Evolutionary conservation across 2,329 filamentous ascomycete genomes (phyloP).

Genomic region (Ceratocystis albifundus): DNA sequence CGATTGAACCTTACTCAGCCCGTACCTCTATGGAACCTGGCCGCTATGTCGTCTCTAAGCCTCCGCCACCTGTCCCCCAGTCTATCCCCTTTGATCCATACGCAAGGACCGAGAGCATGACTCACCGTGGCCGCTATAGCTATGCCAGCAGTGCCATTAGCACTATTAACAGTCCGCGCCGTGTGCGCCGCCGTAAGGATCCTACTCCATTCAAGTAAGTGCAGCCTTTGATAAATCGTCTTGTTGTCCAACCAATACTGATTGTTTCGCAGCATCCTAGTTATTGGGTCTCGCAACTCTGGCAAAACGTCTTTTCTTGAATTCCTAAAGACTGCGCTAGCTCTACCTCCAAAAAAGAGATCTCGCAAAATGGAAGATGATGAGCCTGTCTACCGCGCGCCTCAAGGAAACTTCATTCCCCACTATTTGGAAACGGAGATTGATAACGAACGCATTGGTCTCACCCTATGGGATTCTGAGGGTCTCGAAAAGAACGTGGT

Average conservation of each 20-base stretch:
- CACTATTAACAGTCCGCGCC: constrained; percentile 82
- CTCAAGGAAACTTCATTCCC: constrained; percentile 64
- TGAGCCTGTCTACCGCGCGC: constrained; percentile 41
- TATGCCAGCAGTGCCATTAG: constrained; percentile 88
- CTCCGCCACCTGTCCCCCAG: constrained; percentile 41
- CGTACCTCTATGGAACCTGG: constrained; percentile 45
- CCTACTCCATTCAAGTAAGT: constrained; percentile 97
- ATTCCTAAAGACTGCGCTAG: constrained; percentile 78
- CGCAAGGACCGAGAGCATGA: constrained; percentile 84
- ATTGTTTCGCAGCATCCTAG: constrained; percentile 55
- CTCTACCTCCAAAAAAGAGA: constrained; percentile 70
- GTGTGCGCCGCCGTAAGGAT: constrained; percentile 88
- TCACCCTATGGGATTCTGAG: constrained; percentile 94
- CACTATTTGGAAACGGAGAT: constrained; percentile 92
- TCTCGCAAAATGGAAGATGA: constrained; percentile 47
- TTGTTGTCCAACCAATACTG: not conserved
- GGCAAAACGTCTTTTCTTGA: constrained; percentile 97
- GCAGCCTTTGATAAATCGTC: not conserved
- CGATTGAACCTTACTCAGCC: constrained; percentile 32
- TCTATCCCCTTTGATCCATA: constrained; percentile 59
- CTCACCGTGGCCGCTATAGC: constrained; percentile 88
- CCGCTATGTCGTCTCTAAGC: constrained; percentile 34
- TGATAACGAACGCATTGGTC: constrained; percentile 76
- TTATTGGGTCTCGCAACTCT: constrained; percentile 74
- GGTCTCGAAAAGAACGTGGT: constrained; percentile 91